Conservation (phyloP, 495 filamentous ascomycete species). For the Xylaria acuta region DNA sequence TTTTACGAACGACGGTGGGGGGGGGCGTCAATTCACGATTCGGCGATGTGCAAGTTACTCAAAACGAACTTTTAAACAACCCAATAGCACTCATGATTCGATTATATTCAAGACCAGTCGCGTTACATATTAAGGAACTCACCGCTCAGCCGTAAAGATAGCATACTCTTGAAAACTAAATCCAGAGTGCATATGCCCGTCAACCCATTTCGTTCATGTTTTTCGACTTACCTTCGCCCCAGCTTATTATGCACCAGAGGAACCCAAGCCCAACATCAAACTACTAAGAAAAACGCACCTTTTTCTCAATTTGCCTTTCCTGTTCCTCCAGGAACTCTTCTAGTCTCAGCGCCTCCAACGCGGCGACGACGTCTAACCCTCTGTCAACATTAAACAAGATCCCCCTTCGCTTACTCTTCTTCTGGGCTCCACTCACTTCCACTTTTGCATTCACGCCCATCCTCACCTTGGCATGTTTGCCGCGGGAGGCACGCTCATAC, state of each 20-base stretch:
- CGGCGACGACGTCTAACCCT: not conserved
- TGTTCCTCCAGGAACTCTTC: slow-evolving; percentile 7
- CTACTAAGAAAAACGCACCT: not conserved
- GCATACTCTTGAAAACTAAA: not conserved
- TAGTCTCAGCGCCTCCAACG: slow-evolving; percentile 17
- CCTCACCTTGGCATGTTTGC: not conserved
- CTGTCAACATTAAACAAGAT: not conserved
- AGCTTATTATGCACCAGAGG: too few species aligned
- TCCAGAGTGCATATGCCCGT: not conserved
- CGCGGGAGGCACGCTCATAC: not conserved
- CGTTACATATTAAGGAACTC: not conserved
- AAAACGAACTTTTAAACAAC: not conserved
- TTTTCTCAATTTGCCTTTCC: not conserved
- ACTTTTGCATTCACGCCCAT: not conserved
- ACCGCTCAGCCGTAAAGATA: not conserved
- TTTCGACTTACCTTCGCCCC: too few species aligned
- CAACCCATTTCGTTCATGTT: not conserved
- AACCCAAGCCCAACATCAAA: not conserved
- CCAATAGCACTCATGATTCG: not conserved
- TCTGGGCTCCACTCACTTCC: not conserved
- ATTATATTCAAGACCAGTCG: not conserved
- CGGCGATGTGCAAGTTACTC: not conserved
- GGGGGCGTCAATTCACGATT: not conserved
- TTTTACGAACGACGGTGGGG: not conserved
- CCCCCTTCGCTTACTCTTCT: not conserved